These are phyloP conservation scores for Neofusicoccum umdonicola DNA, from an alignment of 2,329 filamentous ascomycete species.

Conservation along the genomic window DNA sequence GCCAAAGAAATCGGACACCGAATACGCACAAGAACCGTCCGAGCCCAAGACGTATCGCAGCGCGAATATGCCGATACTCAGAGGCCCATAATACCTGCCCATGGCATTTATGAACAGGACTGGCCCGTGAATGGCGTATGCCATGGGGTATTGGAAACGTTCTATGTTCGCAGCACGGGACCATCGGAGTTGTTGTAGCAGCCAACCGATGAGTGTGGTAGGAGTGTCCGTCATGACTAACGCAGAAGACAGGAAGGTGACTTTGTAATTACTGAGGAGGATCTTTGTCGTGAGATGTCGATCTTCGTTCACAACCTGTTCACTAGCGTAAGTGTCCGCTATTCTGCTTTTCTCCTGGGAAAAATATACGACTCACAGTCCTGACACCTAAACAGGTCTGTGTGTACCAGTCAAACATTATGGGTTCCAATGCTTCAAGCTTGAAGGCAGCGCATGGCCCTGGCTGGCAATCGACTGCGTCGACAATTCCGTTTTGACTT, in stretches of 20 bases:
- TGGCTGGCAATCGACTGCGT: constrained; percentile 37
- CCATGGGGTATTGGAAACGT: constrained; percentile 33
- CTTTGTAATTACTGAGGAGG: constrained; percentile 33
- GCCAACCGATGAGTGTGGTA: constrained; percentile 33
- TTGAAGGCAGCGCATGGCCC: constrained; percentile 39
- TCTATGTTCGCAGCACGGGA: constrained; percentile 38
- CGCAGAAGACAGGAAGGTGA: constrained; percentile 35
- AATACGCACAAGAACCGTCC: too few relatives aligned
- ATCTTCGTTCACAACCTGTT: constrained; percentile 38
- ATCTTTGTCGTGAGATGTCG: constrained; percentile 39
- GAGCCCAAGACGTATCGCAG: too few relatives aligned
- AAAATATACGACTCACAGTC: constrained; percentile 24
- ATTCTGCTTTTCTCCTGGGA: too few relatives aligned
- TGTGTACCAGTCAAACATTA: constrained; percentile 38
- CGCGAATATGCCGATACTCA: too few relatives aligned
- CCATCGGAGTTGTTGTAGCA: constrained; percentile 40
- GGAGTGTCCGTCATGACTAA: constrained; percentile 39
- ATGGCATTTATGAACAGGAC: constrained; percentile 34
- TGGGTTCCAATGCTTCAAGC: constrained; percentile 28
- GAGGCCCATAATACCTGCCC: too few relatives aligned
- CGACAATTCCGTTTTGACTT: constrained; percentile 30
- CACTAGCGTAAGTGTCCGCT: not conserved
- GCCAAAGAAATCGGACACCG: too few relatives aligned
- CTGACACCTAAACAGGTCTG: constrained; percentile 35
- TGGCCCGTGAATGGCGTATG: constrained; percentile 35